These are phyloP conservation scores for Ceratopteris richardii DNA, from an alignment of 75 land plant genomes.

Conservation along the genomic window DNA sequence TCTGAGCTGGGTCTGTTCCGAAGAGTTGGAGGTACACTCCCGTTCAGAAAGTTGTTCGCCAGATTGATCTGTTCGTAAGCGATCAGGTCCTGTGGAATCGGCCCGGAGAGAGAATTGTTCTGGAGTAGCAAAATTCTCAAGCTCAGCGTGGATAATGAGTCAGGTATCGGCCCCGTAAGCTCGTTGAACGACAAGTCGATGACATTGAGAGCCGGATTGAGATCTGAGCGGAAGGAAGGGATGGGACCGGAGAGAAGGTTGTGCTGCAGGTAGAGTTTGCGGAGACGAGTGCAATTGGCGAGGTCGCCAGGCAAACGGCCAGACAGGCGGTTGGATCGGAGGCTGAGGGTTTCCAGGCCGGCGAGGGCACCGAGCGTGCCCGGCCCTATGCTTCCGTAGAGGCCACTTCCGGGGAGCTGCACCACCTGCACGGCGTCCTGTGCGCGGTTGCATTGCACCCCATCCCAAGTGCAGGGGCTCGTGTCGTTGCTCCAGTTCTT, in stretches of 20 bases:
- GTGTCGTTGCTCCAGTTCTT: too few relatives aligned
- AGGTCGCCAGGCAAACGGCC: conserved; percentile 53
- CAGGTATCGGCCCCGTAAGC: neutral
- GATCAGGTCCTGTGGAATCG: conserved; percentile 32
- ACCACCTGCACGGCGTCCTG: conserved; percentile 28
- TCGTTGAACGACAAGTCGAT: conserved; percentile 6
- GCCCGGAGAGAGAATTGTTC: conserved; percentile 68
- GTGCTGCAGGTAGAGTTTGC: conserved; percentile 56
- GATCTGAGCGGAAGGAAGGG: conserved; percentile 1
- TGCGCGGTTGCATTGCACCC: too few relatives aligned
- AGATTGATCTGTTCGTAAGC: conserved; percentile 44
- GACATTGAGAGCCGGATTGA: conserved; percentile 13
- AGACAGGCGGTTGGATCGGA: conserved; percentile 48
- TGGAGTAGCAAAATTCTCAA: too few relatives aligned
- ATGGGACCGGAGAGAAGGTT: conserved; percentile 38
- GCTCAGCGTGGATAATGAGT: conserved; percentile 11
- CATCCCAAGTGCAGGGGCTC: too few relatives aligned
- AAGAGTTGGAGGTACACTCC: conserved; percentile 50
- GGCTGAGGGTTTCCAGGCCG: conserved; percentile 41
- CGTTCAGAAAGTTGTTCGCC: conserved; percentile 67
- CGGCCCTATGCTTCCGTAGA: conserved; percentile 43
- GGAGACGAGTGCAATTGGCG: too few relatives aligned
- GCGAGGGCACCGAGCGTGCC: conserved; percentile 38
- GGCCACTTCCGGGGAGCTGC: conserved; percentile 52
- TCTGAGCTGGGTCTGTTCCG: conserved; percentile 32